A percentile compares a stretch with the other conserved stretches of the same genome.
Conservation (phyloP, 202 grass and related monocot species). For the Setaria italica region DNA sequence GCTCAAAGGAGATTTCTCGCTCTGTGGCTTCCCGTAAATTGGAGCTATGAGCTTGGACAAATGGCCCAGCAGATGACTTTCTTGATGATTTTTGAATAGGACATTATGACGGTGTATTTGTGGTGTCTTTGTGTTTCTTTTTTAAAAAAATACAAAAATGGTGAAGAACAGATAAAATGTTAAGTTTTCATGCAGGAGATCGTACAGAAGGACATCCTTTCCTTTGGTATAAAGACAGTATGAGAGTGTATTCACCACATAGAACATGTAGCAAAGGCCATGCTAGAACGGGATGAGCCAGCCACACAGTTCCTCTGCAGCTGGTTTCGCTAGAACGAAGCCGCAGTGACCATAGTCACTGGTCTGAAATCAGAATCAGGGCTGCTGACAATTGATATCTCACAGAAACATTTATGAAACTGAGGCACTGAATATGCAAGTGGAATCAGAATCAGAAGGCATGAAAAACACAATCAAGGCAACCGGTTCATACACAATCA, state of each 20-base stretch:
- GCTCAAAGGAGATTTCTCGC: too few relatives aligned
- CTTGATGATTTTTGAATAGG: background rate
- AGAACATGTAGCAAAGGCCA: background rate
- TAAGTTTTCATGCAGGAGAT: too few relatives aligned
- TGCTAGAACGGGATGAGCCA: background rate
- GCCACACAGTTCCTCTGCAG: too few relatives aligned
- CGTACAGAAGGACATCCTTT: too few relatives aligned
- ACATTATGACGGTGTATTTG: background rate
- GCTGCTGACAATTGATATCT: too few relatives aligned
- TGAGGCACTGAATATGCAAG: background rate
- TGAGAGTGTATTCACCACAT: too few relatives aligned
- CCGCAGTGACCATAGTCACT: background rate
- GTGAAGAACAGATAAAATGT: too few relatives aligned
- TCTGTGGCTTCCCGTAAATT: too few relatives aligned
- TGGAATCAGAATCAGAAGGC: background rate
- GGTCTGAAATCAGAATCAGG: too few relatives aligned
- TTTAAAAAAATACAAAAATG: too few relatives aligned
- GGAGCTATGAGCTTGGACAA: background rate
- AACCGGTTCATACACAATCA: background rate
- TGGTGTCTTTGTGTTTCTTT: background rate
- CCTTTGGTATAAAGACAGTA: too few relatives aligned
- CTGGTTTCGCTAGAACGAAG: background rate
- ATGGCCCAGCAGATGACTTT: background rate
- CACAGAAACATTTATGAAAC: too few relatives aligned
- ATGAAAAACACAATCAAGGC: background rate